A percentile compares a stretch with the other conserved stretches of the same genome.
These are phyloP conservation scores for Aspergillus sp. DNA, from an alignment of 2,329 filamentous ascomycete genomes.

Conservation along the genomic window DNA sequence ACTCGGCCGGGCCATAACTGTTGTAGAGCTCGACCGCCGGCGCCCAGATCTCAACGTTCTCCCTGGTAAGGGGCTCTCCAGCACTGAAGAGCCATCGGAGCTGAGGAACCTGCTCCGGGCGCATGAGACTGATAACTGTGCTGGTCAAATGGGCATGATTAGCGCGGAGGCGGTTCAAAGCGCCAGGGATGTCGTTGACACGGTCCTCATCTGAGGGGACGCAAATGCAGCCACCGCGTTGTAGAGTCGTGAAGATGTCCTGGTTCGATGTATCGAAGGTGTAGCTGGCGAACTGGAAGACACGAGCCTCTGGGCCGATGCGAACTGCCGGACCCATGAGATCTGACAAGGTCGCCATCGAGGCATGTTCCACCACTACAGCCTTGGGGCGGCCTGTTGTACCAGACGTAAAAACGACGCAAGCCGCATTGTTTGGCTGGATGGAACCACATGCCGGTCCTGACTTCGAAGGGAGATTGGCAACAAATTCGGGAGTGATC, in stretches of 20 bases:
- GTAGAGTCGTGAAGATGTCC: conserved; percentile 39
- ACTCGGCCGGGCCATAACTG: conserved; percentile 26
- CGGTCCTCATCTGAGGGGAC: conserved; percentile 46
- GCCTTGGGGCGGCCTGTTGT: conserved; percentile 48
- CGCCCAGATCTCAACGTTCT: background rate
- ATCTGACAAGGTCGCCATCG: conserved; percentile 26
- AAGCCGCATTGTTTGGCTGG: background rate
- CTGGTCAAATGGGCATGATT: conserved; percentile 59
- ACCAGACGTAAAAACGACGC: conserved; percentile 42
- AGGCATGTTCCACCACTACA: conserved; percentile 39
- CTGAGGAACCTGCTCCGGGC: conserved; percentile 28
- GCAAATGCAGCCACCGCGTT: conserved; percentile 47
- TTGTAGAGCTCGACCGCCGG: background rate
- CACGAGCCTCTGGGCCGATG: background rate
- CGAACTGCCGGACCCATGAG: background rate
- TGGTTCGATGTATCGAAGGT: conserved; percentile 41
- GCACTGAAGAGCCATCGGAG: conserved; percentile 29
- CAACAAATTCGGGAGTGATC: background rate
- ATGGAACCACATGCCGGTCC: background rate
- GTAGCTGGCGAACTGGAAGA: conserved; percentile 41
- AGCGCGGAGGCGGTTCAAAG: conserved; percentile 20
- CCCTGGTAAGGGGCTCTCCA: conserved; percentile 29
- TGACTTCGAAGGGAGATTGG: background rate
- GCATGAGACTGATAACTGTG: conserved; percentile 46
- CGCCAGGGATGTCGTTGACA: conserved; percentile 37